Base-by-base conservation (phyloP, 2,329 filamentous ascomycete genomes). In the Coniella lustricola region DNA sequence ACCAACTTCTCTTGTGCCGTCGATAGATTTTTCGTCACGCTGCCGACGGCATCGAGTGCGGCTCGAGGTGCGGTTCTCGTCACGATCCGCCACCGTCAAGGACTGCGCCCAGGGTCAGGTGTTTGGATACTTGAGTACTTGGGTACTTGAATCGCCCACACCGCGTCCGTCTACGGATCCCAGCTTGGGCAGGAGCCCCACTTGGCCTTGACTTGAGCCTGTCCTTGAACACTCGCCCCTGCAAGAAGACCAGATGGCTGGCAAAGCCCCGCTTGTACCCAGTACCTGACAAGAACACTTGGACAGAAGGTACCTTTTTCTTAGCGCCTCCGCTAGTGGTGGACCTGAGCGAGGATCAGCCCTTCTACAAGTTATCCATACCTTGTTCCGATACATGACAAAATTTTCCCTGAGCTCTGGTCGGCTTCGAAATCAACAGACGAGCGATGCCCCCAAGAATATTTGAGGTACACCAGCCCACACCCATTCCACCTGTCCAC, bases 381-480 rank as follows among this genome's bases (percentile, higher is more conserved):
- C 48, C 44, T 45, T 50, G 51, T 38, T 46, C 49, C 39, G 44
- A 48, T 53, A 53, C 51, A 48, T 50, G 32, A 48, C 51, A 53
- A 48, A 53, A 39, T 45, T 53, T 53, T 51, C 35, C 37, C 42
- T 48, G 47, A 44, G 46, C 48, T 53, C 48, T 40, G 44, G 44
- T 21, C 35, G 34, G 8, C n/a, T 20, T 44, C 50, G 40, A 46
- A 50, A 53, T 47, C 33, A 53, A 44, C 37, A 35, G 49, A 53
- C 49, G 51, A 49, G 44, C 41, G 40, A 44, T 29, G n/a, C 25
- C 25, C 43, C 49, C 47, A 49, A 50, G 51, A 53, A 53, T 53
- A 53, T 53, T 53, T 53, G 48, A 53, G 51, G 51, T 53, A 53
- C 51, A 50, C 49, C 51, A 53, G 46, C 51, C 51, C 51, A 53